phyloP scores from a whole-genome alignment of 2,329 filamentous ascomycete genomes.

The Lachnum nothofagi region DNA sequence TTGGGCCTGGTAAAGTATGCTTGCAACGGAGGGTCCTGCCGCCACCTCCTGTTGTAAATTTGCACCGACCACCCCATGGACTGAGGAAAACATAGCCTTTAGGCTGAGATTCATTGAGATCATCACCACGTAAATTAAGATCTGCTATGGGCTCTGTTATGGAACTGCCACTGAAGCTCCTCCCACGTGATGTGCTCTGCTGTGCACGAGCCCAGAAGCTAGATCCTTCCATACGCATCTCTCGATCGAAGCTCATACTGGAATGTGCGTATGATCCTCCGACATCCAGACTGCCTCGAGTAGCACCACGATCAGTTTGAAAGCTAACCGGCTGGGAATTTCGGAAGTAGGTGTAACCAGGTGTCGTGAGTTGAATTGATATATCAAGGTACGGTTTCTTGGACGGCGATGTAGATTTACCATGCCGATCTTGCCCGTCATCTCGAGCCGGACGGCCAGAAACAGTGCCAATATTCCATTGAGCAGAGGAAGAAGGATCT shows the following conservation, averaged over 20 bases:
- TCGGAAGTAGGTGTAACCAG: slow-evolving; percentile 32
- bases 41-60: slow-evolving; percentile 72
- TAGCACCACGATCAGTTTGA: slow-evolving; percentile 3
- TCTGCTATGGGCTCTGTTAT: not conserved
- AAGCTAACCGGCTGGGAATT: slow-evolving; percentile 6
- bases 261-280: not conserved
- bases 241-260: slow-evolving; percentile 41
- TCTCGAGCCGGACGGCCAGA: slow-evolving; percentile 31
- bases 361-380: slow-evolving; percentile 29
- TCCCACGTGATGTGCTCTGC: slow-evolving; percentile 9
- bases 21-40: slow-evolving; percentile 72
- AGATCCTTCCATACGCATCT: slow-evolving; percentile 49
- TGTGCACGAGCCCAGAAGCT: slow-evolving; percentile 25
- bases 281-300: not conserved
- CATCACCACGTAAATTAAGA: slow-evolving; percentile 3
- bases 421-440: slow-evolving; percentile 25
- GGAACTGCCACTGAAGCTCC: slow-evolving; percentile 18
- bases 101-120: slow-evolving; percentile 12
- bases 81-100: slow-evolving; percentile 72
- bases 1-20: slow-evolving; percentile 56
- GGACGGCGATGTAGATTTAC: slow-evolving; percentile 18
- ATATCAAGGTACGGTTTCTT: slow-evolving; percentile 38
- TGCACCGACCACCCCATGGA: slow-evolving; percentile 82
- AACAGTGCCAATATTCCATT: slow-evolving; percentile 72
- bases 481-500: slow-evolving; percentile 61